phyloP scores from a whole-genome alignment of 2,329 filamentous ascomycete species.

The Lachnellula cervina region DNA sequence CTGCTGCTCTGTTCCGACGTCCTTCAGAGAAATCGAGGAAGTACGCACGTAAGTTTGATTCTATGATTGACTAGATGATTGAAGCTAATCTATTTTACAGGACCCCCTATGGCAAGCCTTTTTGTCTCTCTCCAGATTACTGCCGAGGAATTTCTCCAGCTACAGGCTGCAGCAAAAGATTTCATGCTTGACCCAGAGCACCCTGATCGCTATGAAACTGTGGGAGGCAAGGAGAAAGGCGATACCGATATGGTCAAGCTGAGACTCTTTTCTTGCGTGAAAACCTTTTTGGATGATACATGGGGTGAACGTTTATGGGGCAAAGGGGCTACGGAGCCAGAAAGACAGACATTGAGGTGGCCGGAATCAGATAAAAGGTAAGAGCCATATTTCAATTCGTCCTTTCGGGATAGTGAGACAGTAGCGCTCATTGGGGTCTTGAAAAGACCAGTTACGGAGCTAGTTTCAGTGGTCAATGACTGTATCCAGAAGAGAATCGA shows the following conservation, averaged over 20 bases:
- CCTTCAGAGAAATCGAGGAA: slow-evolving; percentile 28
- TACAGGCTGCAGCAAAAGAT: slow-evolving; percentile 30
- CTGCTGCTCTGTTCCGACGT: slow-evolving; percentile 26
- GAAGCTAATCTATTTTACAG: slow-evolving; percentile 13
- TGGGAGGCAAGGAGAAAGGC: slow-evolving; percentile 22
- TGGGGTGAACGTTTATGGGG: slow-evolving; percentile 30
- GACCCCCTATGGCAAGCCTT: slow-evolving; percentile 28
- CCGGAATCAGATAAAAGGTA: slow-evolving; percentile 28
- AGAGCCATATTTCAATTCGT: slow-evolving; percentile 2
- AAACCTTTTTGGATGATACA: slow-evolving; percentile 27
- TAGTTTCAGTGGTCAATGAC: too few species aligned
- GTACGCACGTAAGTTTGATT: slow-evolving; percentile 24
- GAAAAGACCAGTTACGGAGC: too few species aligned
- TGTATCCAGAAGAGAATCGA: not conserved
- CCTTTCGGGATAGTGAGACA: too few species aligned
- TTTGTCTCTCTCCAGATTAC: slow-evolving; percentile 26
- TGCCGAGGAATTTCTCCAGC: slow-evolving; percentile 25
- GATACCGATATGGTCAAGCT: slow-evolving; percentile 28
- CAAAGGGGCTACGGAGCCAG: slow-evolving; percentile 9
- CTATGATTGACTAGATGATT: not conserved
- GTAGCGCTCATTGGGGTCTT: too few species aligned
- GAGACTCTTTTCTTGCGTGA: slow-evolving; percentile 26
- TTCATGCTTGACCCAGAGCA: slow-evolving; percentile 31
- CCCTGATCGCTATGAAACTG: slow-evolving; percentile 26
- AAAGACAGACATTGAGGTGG: slow-evolving; percentile 25